Evolutionary conservation across 345 rosid species (phyloP).

Genomic region (Gossypium rotundifolium): DNA sequence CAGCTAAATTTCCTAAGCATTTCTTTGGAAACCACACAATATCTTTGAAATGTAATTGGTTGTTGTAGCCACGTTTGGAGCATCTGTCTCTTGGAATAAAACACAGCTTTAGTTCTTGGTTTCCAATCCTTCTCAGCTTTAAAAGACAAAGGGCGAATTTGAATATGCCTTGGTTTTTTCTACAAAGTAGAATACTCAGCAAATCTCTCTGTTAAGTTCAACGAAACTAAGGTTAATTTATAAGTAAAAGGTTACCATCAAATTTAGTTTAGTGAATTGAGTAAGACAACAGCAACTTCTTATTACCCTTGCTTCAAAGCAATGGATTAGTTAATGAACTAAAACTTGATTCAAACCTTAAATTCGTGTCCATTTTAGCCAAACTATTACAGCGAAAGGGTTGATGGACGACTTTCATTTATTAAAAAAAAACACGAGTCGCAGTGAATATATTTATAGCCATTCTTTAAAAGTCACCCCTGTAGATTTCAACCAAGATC

Average conservation of each 20-base stretch:
- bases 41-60: neutral
- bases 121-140: constrained; percentile 5
- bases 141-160: neutral
- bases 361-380: neutral
- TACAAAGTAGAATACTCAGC: neutral
- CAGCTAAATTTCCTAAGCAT: neutral
- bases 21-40: neutral
- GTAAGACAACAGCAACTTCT: neutral
- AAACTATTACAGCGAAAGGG: neutral
- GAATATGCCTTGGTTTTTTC: too few species aligned
- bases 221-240: neutral
- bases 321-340: neutral
- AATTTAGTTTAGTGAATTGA: neutral
- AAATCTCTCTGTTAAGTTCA: neutral
- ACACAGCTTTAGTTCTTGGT: constrained; percentile 12
- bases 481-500: constrained; percentile 60
- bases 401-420: neutral
- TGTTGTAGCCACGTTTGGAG: constrained; percentile 43
- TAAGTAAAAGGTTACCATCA: constrained; percentile 1
- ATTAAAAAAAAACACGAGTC: neutral
- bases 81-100: constrained; percentile 26
- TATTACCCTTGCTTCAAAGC: constrained; percentile 7
- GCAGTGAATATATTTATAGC: constrained; percentile 18
- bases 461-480: constrained; percentile 64
- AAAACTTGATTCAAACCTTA: neutral